Base-by-base conservation (phyloP, 768 basidiomycete species). In the Boletus rex-veris region DNA sequence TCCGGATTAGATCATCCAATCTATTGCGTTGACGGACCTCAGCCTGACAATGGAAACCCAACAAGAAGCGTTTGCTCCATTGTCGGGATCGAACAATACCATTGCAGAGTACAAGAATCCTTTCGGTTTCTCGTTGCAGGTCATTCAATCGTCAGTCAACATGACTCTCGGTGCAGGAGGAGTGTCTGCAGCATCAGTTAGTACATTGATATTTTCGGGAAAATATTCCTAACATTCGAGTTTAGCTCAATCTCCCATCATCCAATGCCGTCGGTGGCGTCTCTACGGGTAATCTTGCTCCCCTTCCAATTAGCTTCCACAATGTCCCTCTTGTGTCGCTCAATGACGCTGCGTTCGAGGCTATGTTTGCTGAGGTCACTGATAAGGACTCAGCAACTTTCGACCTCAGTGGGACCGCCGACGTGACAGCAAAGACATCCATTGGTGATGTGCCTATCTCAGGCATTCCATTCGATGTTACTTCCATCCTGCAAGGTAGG, bases 71-170 rank as follows among this genome's bases (percentile, higher is more conserved):
- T 87, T 81, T 59, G 78, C 80, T 2, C 85, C 86, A 0, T 71
- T 78, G n/a, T 72, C 85, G 0, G 78, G 81, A 57, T 87, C 84
- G 5, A 69, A 77, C 38, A 68, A 73, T 47, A 83, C 82, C 0
- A 50, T 82, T 4, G 84, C 82, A 15, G 70, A 75, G 57, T 86
- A 85, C 66, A 80, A 79, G 67, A 90, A 88, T 68, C 87, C 88
- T 1, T 89, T 89, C 64, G 87, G 87, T 4, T 90, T 90, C 70
- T 80, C 83, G 11, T 65, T 89, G 49, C 85, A 88, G 61, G 83
- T 86, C 21, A 66, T 82, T 11, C 74, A 79, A 57, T 72, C 81
- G 3, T 75, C 77, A 1, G 75, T 87, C 61, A 76, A 77, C 21
- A 79, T 89, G 57, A 74, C 74, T 44, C 67, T 90, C 43, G 73